Evolutionary conservation across 2,329 filamentous ascomycete genomes (phyloP).

Genomic region (Xylariaceae sp.): DNA sequence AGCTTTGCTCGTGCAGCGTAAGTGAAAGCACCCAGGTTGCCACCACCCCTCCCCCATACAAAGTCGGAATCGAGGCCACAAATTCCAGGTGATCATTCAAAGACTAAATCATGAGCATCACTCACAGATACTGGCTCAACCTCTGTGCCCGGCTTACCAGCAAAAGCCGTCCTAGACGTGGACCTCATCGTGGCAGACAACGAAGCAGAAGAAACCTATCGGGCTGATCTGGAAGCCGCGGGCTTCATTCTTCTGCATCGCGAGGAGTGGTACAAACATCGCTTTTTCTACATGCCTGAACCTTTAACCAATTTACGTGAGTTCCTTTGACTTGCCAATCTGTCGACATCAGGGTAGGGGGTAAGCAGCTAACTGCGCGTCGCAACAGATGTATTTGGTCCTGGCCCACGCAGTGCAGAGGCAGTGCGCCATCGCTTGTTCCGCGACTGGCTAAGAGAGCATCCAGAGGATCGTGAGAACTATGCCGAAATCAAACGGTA

Average conservation of each 20-base stretch:
- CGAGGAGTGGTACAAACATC: conserved; percentile 14
- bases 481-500: conserved; percentile 9
- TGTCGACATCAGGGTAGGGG: no score
- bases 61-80: not conserved
- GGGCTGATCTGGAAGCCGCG: conserved; percentile 10
- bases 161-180: conserved; percentile 15
- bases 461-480: conserved; percentile 9
- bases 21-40: not conserved
- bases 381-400: conserved; percentile 7
- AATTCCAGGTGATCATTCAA: not conserved
- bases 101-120: not conserved
- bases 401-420: conserved; percentile 9
- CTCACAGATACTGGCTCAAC: conserved; percentile 12
- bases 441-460: conserved; percentile 15
- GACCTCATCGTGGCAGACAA: conserved; percentile 13
- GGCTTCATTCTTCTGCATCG: conserved; percentile 12
- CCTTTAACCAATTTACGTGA: conserved; percentile 11
- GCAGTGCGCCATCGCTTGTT: conserved; percentile 11
- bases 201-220: conserved; percentile 11
- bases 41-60: not conserved
- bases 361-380: no score
- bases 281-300: conserved; percentile 9
- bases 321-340: not conserved
- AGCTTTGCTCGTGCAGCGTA: conserved; percentile 2
- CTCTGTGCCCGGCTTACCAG: conserved; percentile 13